A percentile compares a stretch with the other conserved stretches of the same genome.
Conservation (phyloP, 2,329 filamentous ascomycete species). For the Myriosclerotinia scirpicola region DNA sequence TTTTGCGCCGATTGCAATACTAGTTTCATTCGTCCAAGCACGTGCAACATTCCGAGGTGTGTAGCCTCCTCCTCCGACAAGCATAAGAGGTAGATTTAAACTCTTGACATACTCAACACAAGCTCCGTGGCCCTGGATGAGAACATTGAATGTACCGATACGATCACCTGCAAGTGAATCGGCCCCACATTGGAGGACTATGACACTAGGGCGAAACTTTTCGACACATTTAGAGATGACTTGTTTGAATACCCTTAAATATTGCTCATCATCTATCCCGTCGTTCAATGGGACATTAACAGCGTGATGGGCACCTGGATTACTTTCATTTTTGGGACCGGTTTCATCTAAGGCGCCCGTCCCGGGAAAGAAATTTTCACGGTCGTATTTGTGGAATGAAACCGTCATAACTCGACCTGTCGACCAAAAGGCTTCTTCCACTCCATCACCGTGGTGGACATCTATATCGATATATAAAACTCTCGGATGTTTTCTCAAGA, state of each 20-base stretch:
- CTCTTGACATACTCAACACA: conserved; percentile 89
- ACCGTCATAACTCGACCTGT: conserved; percentile 89
- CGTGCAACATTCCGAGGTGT: conserved; percentile 95
- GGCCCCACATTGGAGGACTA: conserved; percentile 93
- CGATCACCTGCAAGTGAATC: conserved; percentile 93
- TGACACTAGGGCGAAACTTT: conserved; percentile 83
- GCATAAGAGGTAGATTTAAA: conserved; percentile 75
- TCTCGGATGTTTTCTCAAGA: conserved; percentile 77
- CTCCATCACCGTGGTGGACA: conserved; percentile 87
- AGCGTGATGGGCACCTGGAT: conserved; percentile 83
- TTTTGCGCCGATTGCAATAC: conserved; percentile 75
- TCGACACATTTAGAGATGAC: conserved; percentile 77
- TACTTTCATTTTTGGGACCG: conserved; percentile 77
- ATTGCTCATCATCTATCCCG: conserved; percentile 88
- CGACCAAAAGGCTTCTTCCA: conserved; percentile 88
- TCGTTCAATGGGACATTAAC: conserved; percentile 90
- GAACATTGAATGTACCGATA: conserved; percentile 93
- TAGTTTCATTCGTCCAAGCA: conserved; percentile 95
- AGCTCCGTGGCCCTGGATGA: conserved; percentile 88
- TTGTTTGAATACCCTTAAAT: conserved; percentile 78
- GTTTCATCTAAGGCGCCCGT: conserved; percentile 86
- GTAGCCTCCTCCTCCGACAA: conserved; percentile 94
- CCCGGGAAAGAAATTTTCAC: conserved; percentile 79
- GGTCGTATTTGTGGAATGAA: conserved; percentile 96
- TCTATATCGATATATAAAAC: conserved; percentile 96